Conservation (phyloP, 352 stramenopile genomes). For the Phytophthora crassamura region DNA sequence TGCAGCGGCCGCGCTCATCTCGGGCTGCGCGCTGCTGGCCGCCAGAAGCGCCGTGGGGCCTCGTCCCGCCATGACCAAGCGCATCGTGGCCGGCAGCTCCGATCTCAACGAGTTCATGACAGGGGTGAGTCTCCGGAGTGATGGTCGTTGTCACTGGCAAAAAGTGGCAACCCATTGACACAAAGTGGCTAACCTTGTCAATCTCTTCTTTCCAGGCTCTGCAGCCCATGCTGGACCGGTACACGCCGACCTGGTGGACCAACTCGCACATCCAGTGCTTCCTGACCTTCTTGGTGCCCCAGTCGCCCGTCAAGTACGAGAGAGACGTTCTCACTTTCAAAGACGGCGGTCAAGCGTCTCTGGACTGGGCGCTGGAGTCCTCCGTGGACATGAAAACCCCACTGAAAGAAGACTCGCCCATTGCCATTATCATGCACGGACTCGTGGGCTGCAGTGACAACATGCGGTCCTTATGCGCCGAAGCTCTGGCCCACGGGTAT, state of each 20-base stretch:
- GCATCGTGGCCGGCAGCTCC: slow-evolving; percentile 69
- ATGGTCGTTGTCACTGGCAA: background rate
- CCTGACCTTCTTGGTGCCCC: slow-evolving; percentile 75
- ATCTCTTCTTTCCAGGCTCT: slow-evolving; percentile 37
- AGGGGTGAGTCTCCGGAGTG: slow-evolving; percentile 33
- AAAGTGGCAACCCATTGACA: slow-evolving; percentile 6
- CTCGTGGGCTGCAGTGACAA: slow-evolving; percentile 70
- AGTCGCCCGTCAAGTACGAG: slow-evolving; percentile 59
- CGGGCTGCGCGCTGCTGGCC: slow-evolving; percentile 37
- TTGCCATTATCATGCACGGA: slow-evolving; percentile 73
- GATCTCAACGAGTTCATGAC: slow-evolving; percentile 73
- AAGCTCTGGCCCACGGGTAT: slow-evolving; percentile 67
- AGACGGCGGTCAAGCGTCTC: slow-evolving; percentile 68
- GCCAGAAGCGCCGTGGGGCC: slow-evolving; percentile 20
- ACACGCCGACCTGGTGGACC: slow-evolving; percentile 79
- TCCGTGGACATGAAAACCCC: slow-evolving; percentile 22
- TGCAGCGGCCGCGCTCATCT: slow-evolving; percentile 37
- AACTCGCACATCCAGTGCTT: slow-evolving; percentile 78
- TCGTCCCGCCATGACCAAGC: slow-evolving; percentile 32
- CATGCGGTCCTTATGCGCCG: slow-evolving; percentile 71
- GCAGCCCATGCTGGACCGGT: slow-evolving; percentile 57
- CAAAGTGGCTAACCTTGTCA: background rate
- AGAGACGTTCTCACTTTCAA: slow-evolving; percentile 62
- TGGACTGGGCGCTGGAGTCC: slow-evolving; percentile 72
- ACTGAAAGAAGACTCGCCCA: slow-evolving; percentile 44